A percentile compares a stretch with the other conserved stretches of the same genome.
Conservation (phyloP, 305 asterid genomes). For the Fraxinus floribunda region DNA sequence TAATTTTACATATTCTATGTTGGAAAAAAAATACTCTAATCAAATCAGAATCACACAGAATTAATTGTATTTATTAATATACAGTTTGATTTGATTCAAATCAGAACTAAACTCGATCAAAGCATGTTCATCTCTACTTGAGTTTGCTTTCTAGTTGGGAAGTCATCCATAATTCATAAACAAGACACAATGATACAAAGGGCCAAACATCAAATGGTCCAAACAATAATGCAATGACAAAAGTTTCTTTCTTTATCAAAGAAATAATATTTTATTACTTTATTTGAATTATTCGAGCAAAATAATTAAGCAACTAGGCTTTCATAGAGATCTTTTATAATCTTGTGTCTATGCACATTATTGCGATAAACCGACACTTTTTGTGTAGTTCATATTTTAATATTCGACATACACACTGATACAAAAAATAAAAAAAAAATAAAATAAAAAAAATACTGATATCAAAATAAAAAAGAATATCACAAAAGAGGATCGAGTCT, state of each 20-base stretch:
- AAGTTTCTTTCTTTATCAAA: neutral
- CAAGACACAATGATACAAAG: neutral
- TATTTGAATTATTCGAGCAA: neutral
- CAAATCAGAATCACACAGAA: too few relatives aligned
- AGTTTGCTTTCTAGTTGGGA: neutral
- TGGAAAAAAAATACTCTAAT: too few relatives aligned
- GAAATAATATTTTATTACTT: neutral
- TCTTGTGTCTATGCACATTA: neutral
- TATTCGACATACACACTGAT: neutral
- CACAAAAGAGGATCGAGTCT: neutral
- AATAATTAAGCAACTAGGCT: neutral
- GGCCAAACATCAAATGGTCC: neutral
- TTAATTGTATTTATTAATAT: too few relatives aligned
- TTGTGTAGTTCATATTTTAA: neutral
- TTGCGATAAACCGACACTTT: neutral
- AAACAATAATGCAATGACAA: neutral
- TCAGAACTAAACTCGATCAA: too few relatives aligned
- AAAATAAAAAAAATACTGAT: too few relatives aligned
- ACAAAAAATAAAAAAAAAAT: too few relatives aligned
- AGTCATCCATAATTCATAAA: neutral
- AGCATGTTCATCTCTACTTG: too few relatives aligned
- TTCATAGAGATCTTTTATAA: neutral
- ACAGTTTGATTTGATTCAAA: too few relatives aligned
- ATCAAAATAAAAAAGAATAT: neutral
- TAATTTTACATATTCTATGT: neutral